Evolutionary conservation across 2,329 filamentous ascomycete species (phyloP), one percentile per base, ranked within the genome.

Genomic region (Fusarium beomiforme): DNA sequence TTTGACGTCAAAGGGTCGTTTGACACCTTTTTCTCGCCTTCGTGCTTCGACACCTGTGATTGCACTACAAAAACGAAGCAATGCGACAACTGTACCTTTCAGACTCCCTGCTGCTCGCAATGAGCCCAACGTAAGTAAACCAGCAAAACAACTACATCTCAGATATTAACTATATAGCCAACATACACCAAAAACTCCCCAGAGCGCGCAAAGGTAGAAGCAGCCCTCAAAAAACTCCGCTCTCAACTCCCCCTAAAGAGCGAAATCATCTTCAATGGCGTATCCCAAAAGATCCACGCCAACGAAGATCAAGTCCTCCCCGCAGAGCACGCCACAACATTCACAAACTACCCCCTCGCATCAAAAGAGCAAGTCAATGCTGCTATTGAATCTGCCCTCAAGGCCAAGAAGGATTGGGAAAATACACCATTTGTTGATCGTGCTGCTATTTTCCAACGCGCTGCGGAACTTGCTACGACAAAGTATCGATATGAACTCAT

Each of bases 401-500:
- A 88, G 23, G 95, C 95, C 34, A 96, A 96, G 84, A 86, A 90
- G 61, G 61, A 59, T 86, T 98, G 96, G 95, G 93, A 95, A 77
- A 86, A 88, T 12, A 86, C 96, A 4, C 93, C 95, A 6, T 98
- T 98, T 77, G 90, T 93, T 24, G 95, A 98, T 82, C 90, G 95
- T 50, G 95, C 95, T 9, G 93, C 95, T 56, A 88, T 98, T 78
- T 98, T 98, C 85, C 89, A 98, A 77, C 97, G 97, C 86, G 95
- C 96, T 2, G 95, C 95, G 12, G 95, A 98, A 79, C 86, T 98
- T 57, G 89, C 98, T 69, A 86, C 92, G 49, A 92, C 89, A 69
- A 98, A 98, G 84, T 98, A 98, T 83, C 90, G 96, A 78, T 97
- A 97, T 83, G 94, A 98, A 58, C 89, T 98, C 73, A 97, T 98